Evolutionary conservation across 202 grass and related monocot genomes (phyloP), one percentile per base, ranked within the genome.

Genomic region (Alloteropsis angusta): DNA sequence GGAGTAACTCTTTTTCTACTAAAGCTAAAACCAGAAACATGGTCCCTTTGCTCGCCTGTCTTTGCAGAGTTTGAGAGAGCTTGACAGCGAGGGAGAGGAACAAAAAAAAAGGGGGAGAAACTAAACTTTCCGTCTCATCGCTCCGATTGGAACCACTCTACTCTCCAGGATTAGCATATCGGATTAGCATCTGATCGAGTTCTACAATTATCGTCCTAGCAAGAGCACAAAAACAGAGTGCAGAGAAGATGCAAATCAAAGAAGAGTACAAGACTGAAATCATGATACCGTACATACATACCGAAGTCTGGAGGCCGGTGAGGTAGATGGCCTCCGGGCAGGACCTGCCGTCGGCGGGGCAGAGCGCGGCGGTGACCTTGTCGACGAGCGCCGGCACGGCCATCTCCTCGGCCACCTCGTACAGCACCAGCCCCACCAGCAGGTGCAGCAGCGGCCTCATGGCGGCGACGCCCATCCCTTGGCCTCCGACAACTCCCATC

Each of bases 251-350:
- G 50, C 50, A 84, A 49, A 36, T 36, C 5, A 36, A 89, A 5
- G 7, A 38, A n/a, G 16, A 30, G 28, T 30, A 30, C 7, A 36
- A n/a, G 32, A 7, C 6, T 28, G 1, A 14, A 7, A 1, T 18
- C 3, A 16, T 6, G 4, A n/a, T n/a, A n/a, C n/a, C n/a, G n/a
- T n/a, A n/a, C n/a, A n/a, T 1, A 37, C 39, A n/a, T 47, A 62
- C 74, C 26, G 74, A 76, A 9, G 57, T 1, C 57, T 76, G 88
- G 18, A 93, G 65, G 21, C 93, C 93, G 78, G 83, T 97, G 69
- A 97, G 83, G 59, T 97, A 93, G 85, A 97, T 88, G 38, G 90
- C 93, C 68, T 93, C 90, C n/a, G 90, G 60, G 67, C 93, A 97
- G 21, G 75, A 68, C 9, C 5, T 25, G 21, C 9, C 49, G 22